Base-by-base conservation (phyloP, 75 land plant genomes). In the Azolla pinnata region DNA sequence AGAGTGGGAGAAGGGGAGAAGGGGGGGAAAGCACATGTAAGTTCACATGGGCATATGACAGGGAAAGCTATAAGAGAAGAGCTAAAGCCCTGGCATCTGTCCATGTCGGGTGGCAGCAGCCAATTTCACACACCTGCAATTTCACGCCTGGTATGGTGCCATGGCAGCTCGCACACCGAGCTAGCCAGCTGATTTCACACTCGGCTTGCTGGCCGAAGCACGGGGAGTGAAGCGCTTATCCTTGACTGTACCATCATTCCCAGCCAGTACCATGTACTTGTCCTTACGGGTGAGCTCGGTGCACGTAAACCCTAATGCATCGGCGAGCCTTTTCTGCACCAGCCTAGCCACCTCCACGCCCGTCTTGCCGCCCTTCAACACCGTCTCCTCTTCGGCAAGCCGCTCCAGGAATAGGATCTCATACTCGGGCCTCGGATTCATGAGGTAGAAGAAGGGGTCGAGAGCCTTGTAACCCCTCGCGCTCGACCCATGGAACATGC, bases 251-350 rank as follows among this genome's bases (percentile, higher is more conserved):
- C 72, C 72, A n/a, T 70, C 72, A n/a, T 65, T 31, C 9, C 70
- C 72, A 16, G 54, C 71, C 1, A 70, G 30, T 4, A 70, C 44
- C 30, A 46, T 54, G 72, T 70, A 70, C 50, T 70, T 70, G 31
- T 70, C 72, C 48, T 31, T 53, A 26, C 72, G 63, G 14, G 72
- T 70, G 61, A 70, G 46, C 1, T 63, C 59, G 0, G 72, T 70
- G 60, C 72, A 70, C 20, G 35, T 28, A 33, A 20, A 70, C 4
- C 72, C 72, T 4, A 70, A 35, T 19, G 47, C 54, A 14, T 28
- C 70, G 4, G 72, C 72, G 0, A 49, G 35, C 38, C 32, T 1
- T 34, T 33, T 32, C 40, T 70, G 72, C 34, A 70, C 55, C 9
- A 18, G 27, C 17, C 66, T 70, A 2, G 72, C 72, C 29, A 70